Conservation (phyloP, 1,284 basidiomycete species). For the Coniophora puteana region DNA sequence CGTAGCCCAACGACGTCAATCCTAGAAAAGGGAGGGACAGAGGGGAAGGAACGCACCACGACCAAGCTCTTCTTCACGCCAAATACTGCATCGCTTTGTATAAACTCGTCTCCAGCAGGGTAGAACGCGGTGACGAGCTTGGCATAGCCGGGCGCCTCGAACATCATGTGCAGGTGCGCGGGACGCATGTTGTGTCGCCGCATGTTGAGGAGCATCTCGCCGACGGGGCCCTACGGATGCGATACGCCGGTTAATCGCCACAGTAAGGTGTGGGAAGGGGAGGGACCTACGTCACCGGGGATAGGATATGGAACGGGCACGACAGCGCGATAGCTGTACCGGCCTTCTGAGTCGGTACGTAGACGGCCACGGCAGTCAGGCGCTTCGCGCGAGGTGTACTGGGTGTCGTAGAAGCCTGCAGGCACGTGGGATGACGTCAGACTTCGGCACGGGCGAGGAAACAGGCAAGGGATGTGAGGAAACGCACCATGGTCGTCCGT, state of each 20-base stretch:
- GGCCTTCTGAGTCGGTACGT: constrained; percentile 58
- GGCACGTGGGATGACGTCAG: constrained; percentile 3
- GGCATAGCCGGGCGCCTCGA: constrained; percentile 68
- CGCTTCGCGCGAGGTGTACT: constrained; percentile 56
- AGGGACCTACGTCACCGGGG: constrained; percentile 57
- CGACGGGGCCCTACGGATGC: constrained; percentile 63
- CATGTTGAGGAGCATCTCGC: constrained; percentile 53
- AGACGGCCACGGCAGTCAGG: constrained; percentile 81
- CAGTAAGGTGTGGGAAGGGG: neutral
- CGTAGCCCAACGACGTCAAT: neutral
- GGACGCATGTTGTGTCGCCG: constrained; percentile 77
- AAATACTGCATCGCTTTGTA: constrained; percentile 73
- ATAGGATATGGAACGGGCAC: constrained; percentile 81
- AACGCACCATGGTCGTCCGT: constrained; percentile 64
- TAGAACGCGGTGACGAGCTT: constrained; percentile 75
- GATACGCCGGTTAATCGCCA: constrained; percentile 4
- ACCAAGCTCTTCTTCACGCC: constrained; percentile 68
- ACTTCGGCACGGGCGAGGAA: constrained; percentile 45
- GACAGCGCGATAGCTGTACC: constrained; percentile 71
- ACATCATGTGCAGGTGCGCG: constrained; percentile 74
- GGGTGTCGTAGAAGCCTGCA: constrained; percentile 53
- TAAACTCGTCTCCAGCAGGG: constrained; percentile 64
- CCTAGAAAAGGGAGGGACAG: constrained; percentile 4
- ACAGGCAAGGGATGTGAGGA: neutral
- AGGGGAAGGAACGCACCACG: constrained; percentile 39